Evolutionary conservation across 345 rosid species (phyloP), one percentile per base, ranked within the genome.

Genomic region (Leavenworthia alabamica): DNA sequence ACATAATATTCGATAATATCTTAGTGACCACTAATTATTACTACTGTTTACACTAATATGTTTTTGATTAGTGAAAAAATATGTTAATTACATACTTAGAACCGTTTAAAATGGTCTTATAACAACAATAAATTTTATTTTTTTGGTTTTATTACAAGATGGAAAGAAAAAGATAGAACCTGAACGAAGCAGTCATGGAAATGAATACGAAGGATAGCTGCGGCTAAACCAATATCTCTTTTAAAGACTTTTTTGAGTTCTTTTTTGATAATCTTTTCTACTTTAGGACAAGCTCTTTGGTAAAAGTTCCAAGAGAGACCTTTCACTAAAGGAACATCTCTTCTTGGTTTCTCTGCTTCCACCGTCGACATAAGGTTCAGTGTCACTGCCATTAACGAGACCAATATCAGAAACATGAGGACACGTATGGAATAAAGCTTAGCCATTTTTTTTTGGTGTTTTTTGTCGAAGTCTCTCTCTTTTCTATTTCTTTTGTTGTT

Each of bases 101-200:
- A n/a, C n/a, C n/a, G n/a, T n/a, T n/a, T n/a, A n/a, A n/a, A n/a
- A n/a, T n/a, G n/a, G n/a, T n/a, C n/a, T n/a, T n/a, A n/a, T n/a
- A n/a, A n/a, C n/a, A n/a, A n/a, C n/a, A n/a, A n/a, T n/a, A n/a
- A n/a, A n/a, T n/a, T n/a, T n/a, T n/a, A n/a, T 3, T 22, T 53
- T 15, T 26, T 39, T 41, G 3, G 33, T 22, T 55, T 43, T 47
- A 23, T 22, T 14, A 56, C 10, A 24, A 41, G 12, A 29, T 14
- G 31, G 16, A 28, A 12, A 16, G 12, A 43, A 12, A 6, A 17
- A 36, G 28, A 53, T 7, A 29, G 42, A 86, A 86, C 97, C 96
- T 81, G 82, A 56, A 91, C 98, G 45, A 88, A 91, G 86, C 98
- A 91, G 62, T 88, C 96, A 33, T 91, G 98, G 77, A 91, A 91